Evolutionary conservation across 164 flowering plant genomes (phyloP).

Genomic region (Akebia trifoliata): DNA sequence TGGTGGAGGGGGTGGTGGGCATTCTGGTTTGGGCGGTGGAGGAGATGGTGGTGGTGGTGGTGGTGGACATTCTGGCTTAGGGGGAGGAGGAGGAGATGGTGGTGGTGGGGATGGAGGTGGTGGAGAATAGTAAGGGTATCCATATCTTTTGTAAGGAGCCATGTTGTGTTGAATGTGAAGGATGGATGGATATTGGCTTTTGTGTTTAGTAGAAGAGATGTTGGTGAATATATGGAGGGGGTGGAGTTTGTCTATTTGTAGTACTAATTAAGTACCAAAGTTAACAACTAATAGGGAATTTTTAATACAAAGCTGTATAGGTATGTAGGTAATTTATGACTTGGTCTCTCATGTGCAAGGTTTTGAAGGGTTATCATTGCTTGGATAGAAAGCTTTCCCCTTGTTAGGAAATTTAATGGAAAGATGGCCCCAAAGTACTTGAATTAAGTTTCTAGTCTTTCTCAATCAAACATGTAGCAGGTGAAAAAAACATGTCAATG

Average conservation of each 20-base stretch:
- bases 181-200: neutral
- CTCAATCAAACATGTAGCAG: too few relatives aligned
- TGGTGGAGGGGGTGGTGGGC: too few relatives aligned
- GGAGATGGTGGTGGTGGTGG: neutral
- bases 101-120: neutral
- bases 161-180: conserved; percentile 1
- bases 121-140: conserved; percentile 1
- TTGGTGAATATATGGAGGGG: neutral
- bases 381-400: too few relatives aligned
- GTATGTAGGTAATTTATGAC: neutral
- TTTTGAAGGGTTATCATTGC: too few relatives aligned
- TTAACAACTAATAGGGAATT: neutral
- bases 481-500: too few relatives aligned
- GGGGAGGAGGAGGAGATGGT: neutral
- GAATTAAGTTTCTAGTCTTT: too few relatives aligned
- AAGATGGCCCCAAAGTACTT: too few relatives aligned
- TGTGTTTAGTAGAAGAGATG: neutral
- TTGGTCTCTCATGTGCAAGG: neutral
- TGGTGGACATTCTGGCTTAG: neutral
- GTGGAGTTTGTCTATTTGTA: neutral
- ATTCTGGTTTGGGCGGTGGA: neutral
- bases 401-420: too few relatives aligned
- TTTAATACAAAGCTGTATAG: neutral
- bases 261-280: neutral
- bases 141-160: neutral